Evolutionary conservation across 306 rosid genomes (phyloP), one percentile per base, ranked within the genome.

Genomic region (Ziziphus jujuba): DNA sequence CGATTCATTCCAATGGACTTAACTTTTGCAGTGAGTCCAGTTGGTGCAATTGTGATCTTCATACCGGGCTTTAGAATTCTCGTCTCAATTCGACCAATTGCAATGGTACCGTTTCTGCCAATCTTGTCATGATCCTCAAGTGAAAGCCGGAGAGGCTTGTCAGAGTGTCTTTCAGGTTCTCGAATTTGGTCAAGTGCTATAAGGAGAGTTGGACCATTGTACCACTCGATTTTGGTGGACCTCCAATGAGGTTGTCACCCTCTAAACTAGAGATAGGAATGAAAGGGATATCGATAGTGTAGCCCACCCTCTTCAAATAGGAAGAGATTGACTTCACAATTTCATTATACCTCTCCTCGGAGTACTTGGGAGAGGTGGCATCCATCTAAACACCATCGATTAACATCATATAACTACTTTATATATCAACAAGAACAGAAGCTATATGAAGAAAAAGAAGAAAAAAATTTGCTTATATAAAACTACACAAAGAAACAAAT

Each of bases 231-330:
- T 58, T 76, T 76, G 72, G 75, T 76, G 21, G 80, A 76, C 75
- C 80, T 69, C 63, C 80, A 70, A 76, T 76, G 75, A 76, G 70
- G 80, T 76, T 76, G 57, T 76, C 80, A 56, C 80, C 80, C 61
- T 76, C 80, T 0, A 76, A 76, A 4, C 80, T 75, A 21, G 80
- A 76, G 53, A 76, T 76, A 56, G 80, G 80, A 5, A 76, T 75
- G 17, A 76, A 76, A 24, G 80, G 43, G 49, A 76, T 76, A 28
- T 76, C 80, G 0, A 75, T 75, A 63, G 70, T 76, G 72, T 76
- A 76, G 0, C 80, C 80, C 6, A 76, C 75, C 80, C 70, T 76
- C 80, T 76, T 76, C 43, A 76, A 35, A 34, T 76, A 76, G 8
- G 80, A 76, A 1, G 80, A 76, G 21, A 76, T 75, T 12, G 70